These are phyloP conservation scores for Nectriaceae sp. DNA, from an alignment of 2,329 filamentous ascomycete species.

Conservation along the genomic window DNA sequence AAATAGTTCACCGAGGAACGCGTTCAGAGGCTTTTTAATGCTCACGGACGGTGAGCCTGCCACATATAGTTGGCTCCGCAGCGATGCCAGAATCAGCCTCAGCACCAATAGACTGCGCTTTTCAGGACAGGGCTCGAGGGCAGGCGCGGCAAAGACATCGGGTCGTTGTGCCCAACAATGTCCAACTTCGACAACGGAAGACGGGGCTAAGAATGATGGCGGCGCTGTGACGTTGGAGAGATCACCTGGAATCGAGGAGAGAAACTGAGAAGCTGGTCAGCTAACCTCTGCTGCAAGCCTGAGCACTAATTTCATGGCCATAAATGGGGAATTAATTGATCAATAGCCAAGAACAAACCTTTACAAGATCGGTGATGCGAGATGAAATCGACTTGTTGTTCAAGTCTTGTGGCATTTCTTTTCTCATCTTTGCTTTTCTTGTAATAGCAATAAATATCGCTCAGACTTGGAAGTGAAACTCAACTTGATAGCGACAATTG, in stretches of 20 bases:
- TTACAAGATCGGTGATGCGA: slow-evolving; percentile 18
- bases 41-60: slow-evolving; percentile 46
- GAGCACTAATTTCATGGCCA: neutral
- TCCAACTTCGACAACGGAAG: slow-evolving; percentile 53
- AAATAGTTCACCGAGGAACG: slow-evolving; percentile 54
- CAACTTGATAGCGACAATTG: too few relatives aligned
- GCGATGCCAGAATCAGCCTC: slow-evolving; percentile 48
- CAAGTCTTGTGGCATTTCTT: neutral
- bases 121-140: slow-evolving; percentile 43
- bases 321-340: too few relatives aligned
- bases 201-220: slow-evolving; percentile 49
- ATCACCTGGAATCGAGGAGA: slow-evolving; percentile 45
- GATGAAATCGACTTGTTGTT: slow-evolving; percentile 15
- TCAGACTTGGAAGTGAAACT: neutral
- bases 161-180: slow-evolving; percentile 53
- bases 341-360: slow-evolving; percentile 10
- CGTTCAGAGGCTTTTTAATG: slow-evolving; percentile 56
- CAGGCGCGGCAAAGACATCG: slow-evolving; percentile 48
- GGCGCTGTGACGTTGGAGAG: slow-evolving; percentile 54
- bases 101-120: slow-evolving; percentile 49
- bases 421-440: neutral
- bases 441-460: neutral
- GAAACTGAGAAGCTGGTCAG: slow-evolving; percentile 8
- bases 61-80: slow-evolving; percentile 50
- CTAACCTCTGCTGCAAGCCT: neutral